phyloP scores from a whole-genome alignment of 306 rosid species.

The Lablab purpureus region DNA sequence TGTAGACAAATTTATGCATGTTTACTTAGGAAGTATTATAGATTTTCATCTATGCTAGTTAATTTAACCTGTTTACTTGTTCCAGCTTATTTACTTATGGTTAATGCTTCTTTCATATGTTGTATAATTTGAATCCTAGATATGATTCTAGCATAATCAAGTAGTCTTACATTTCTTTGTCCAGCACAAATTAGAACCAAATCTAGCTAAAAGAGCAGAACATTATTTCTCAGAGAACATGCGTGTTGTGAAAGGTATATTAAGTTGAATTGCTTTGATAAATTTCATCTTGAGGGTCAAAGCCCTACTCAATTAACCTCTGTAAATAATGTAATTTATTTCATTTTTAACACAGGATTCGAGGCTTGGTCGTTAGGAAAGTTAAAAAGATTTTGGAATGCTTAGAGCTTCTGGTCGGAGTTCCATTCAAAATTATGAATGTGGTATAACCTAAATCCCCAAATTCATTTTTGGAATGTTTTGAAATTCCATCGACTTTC shows the following conservation, averaged over 20 bases:
- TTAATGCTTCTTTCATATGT: constrained; percentile 26
- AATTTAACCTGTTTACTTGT: constrained; percentile 8
- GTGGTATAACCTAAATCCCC: constrained; percentile 64
- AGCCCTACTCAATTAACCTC: constrained; percentile 19
- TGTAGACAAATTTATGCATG: neutral
- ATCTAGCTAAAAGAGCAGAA: constrained; percentile 85
- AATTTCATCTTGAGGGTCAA: constrained; percentile 27
- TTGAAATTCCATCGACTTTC: constrained; percentile 24
- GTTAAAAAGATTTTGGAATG: constrained; percentile 75
- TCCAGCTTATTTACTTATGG: constrained; percentile 36
- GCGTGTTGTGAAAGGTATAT: constrained; percentile 82
- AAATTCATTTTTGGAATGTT: constrained; percentile 31
- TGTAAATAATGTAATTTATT: constrained; percentile 30
- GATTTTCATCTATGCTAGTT: constrained; percentile 25
- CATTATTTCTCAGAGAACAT: constrained; percentile 90
- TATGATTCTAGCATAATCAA: constrained; percentile 39
- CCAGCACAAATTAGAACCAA: constrained; percentile 67
- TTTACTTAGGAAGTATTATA: neutral
- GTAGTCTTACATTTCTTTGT: constrained; percentile 26
- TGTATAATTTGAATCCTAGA: constrained; percentile 22
- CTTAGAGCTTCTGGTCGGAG: constrained; percentile 91
- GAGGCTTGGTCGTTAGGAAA: constrained; percentile 86
- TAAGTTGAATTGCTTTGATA: constrained; percentile 21
- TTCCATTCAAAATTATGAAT: constrained; percentile 91
- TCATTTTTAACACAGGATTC: constrained; percentile 65